Evolutionary conservation across 2,329 filamentous ascomycete species (phyloP), one percentile per base, ranked within the genome.

Genomic region (Talaromyces sp.): DNA sequence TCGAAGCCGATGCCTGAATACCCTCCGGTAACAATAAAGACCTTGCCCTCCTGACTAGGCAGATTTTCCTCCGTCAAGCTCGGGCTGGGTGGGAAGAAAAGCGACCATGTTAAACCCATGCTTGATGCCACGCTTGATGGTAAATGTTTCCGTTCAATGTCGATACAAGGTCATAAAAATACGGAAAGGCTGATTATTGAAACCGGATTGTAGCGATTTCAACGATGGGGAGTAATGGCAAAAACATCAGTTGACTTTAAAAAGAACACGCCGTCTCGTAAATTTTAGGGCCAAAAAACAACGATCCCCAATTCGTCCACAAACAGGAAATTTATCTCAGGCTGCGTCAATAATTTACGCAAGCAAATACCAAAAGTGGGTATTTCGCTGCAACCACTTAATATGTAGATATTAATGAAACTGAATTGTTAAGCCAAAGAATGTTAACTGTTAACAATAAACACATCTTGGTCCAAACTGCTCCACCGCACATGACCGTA

Each of bases 21-120:
- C 1, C 58, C 58, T 25, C 81, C 81, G 0, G 75, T 87, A 17
- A 87, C 79, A 62, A 87, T 77, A 72, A 77, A 80, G 36, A 84
- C 80, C 74, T 63, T 66, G 22, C 65, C 69, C 9, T 58, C 51
- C 49, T 68, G 69, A 32, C 62, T 64, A 11, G 64, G 63, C 8
- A 70, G 42, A 39, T 70, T 65, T 5, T 36, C 36, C 39, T 67
- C 68, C 11, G 69, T 71, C 17, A 70, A 39, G 9, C 47, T 59
- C 9, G 69, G 64, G 2, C 49, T 8, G 1, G 66, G 67, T 4
- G 67, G 68, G n/a, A 65, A 68, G 27, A 66, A 60, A 13, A 69
- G 67, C 27, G 66, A 67, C 62, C 63, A 67, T 7, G 15, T 56
- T 13, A 57, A 19, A 25, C 65, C 65, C 64, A 67, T 66, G 10